Evolutionary conservation across 257 asterid genomes (phyloP), one percentile per base, ranked within the genome.

Genomic region (Knoxia roxburghii): DNA sequence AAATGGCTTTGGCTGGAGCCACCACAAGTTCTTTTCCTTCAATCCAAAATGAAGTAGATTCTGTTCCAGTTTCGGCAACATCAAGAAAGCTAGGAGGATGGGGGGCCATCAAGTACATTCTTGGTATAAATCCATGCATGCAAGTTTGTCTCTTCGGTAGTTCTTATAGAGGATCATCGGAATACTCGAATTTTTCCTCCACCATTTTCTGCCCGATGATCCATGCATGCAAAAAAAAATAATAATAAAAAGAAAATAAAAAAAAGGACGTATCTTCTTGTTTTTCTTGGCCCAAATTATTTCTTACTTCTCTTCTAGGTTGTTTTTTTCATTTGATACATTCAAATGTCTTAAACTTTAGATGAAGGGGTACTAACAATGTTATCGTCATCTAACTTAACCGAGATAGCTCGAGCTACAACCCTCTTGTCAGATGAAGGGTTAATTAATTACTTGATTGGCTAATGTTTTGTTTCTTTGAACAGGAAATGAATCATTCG

Each of bases 401-500:
- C 1, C 18, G 23, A 48, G 53, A 48, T 6, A 18, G 23, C 23
- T 9, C 2, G 2, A 48, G 18, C 18, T 48, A 0, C 53, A 30
- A 17, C n/a, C n/a, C n/a, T n/a, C n/a, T n/a, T n/a, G n/a, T 23
- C 18, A 45, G 59, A 26, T 0, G 7, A 24, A 29, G 35, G 13
- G 23, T 3, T 7, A 21, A 2, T 10, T 1, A 27, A 45, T 29
- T 27, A n/a, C 0, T 26, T 15, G 4, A 17, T 26, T 40, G 50
- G 2, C 18, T 55, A 7, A 18, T 1, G 17, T 23, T 29, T 13
- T 60, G 17, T 35, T 60, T 12, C 7, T 39, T 24, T 37, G 35
- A 61, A 33, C 59, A 84, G 96, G 86, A 17, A 88, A 90, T 64
- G 97, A 90, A 67, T 82, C 96, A n/a, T 90, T 90, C 67, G 97